Conservation (phyloP, 176 grass and related monocot genomes). For the Chloris gayana region DNA sequence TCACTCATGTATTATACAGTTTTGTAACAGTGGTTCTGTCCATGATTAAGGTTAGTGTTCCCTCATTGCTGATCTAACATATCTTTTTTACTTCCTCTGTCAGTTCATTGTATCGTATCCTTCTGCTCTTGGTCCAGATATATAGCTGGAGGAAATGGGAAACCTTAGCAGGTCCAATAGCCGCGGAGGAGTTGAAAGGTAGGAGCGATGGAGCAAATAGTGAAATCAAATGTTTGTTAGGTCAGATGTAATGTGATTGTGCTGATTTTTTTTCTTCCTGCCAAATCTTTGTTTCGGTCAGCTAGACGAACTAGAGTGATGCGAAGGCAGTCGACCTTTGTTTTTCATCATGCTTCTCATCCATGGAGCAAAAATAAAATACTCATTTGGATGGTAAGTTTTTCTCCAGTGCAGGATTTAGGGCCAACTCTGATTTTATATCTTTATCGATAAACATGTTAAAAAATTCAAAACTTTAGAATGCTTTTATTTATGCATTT, state of each 20-base stretch:
- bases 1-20: slow-evolving; percentile 90
- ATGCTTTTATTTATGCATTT: background rate
- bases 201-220: background rate
- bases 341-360: slow-evolving; percentile 89
- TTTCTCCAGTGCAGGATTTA: background rate
- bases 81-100: background rate
- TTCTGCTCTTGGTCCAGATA: slow-evolving; percentile 56
- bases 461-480: background rate
- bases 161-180: slow-evolving; percentile 51
- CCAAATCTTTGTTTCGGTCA: slow-evolving; percentile 33
- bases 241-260: background rate
- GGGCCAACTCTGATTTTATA: background rate
- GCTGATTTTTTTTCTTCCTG: slow-evolving; percentile 8
- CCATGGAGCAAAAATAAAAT: slow-evolving; percentile 97
- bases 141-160: slow-evolving; percentile 99
- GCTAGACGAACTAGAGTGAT: slow-evolving; percentile 82
- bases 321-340: slow-evolving; percentile 91
- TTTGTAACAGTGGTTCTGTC: slow-evolving; percentile 90
- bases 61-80: background rate
- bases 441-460: slow-evolving; percentile 6
- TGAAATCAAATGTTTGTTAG: slow-evolving; percentile 18
- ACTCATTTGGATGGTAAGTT: slow-evolving; percentile 93
- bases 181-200: slow-evolving; percentile 89
- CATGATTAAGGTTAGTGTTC: slow-evolving; percentile 76
- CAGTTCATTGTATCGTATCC: background rate